These are phyloP conservation scores for Ceratocystis colombiana DNA, from an alignment of 2,329 filamentous ascomycete genomes.

Conservation along the genomic window DNA sequence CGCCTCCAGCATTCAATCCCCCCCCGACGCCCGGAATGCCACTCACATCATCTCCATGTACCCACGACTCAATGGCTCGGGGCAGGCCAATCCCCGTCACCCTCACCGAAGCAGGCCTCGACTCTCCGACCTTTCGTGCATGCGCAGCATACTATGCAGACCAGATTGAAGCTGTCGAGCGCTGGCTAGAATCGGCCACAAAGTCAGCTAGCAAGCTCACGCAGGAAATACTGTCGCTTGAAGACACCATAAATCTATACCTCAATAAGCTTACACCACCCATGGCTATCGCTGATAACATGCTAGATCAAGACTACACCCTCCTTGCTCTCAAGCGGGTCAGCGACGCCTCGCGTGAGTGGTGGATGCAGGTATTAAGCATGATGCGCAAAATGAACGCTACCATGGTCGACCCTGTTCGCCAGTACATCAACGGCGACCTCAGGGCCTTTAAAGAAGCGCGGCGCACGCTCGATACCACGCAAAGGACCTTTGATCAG, in stretches of 20 bases:
- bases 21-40: background rate
- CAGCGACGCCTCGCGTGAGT: conserved; percentile 76
- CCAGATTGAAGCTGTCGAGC: conserved; percentile 81
- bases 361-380: conserved; percentile 67
- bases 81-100: conserved; percentile 58
- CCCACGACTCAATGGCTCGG: conserved; percentile 23
- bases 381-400: conserved; percentile 68
- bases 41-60: background rate
- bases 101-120: conserved; percentile 88
- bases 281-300: conserved; percentile 63
- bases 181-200: conserved; percentile 66
- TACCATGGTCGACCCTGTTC: conserved; percentile 71
- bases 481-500: conserved; percentile 76
- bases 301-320: conserved; percentile 92
- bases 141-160: conserved; percentile 78
- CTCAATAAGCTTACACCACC: conserved; percentile 67
- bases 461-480: conserved; percentile 61
- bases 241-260: conserved; percentile 68
- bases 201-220: conserved; percentile 46
- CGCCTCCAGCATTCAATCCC: background rate
- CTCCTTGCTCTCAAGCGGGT: conserved; percentile 75
- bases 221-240: conserved; percentile 59
- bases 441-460: conserved; percentile 78
- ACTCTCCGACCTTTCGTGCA: conserved; percentile 90
- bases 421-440: conserved; percentile 66